Evolutionary conservation across 2,329 filamentous ascomycete species (phyloP).

Genomic region (Hypoxylon sp.): DNA sequence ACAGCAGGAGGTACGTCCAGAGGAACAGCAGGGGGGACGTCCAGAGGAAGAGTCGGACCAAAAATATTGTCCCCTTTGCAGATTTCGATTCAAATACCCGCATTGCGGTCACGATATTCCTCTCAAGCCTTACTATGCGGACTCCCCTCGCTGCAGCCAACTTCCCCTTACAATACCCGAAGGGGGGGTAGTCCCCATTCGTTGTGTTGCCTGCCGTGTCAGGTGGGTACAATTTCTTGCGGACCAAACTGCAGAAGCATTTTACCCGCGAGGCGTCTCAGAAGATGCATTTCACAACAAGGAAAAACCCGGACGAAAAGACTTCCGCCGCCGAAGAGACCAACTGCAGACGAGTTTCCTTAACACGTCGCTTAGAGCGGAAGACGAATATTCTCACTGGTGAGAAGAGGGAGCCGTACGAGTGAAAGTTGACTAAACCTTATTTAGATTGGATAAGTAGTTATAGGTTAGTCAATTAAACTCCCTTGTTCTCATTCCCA

Average conservation of each 20-base stretch:
- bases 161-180: conserved; percentile 42
- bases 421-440: neutral
- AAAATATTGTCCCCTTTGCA: conserved; percentile 42
- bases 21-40: fast-evolving
- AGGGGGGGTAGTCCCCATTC: conserved; percentile 12
- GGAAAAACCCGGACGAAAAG: neutral
- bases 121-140: conserved; percentile 18
- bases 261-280: conserved; percentile 6
- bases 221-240: neutral
- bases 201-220: conserved; percentile 21
- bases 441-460: no score
- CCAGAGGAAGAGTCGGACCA: fast-evolving
- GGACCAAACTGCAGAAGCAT: neutral
- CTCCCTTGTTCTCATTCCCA: no score
- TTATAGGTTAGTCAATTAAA: no score
- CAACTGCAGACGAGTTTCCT: neutral
- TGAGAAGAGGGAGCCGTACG: neutral
- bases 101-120: conserved; percentile 35
- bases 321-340: neutral
- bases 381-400: neutral
- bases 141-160: neutral
- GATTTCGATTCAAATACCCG: conserved; percentile 28
- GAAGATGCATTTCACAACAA: neutral
- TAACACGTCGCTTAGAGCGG: neutral
- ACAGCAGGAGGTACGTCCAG: no score